Percentiles rank a stretch among this genome's conserved stretches.
These are phyloP conservation scores for Stropharia rugosoannulata DNA, from an alignment of 768 basidiomycete species.

Conservation along the genomic window DNA sequence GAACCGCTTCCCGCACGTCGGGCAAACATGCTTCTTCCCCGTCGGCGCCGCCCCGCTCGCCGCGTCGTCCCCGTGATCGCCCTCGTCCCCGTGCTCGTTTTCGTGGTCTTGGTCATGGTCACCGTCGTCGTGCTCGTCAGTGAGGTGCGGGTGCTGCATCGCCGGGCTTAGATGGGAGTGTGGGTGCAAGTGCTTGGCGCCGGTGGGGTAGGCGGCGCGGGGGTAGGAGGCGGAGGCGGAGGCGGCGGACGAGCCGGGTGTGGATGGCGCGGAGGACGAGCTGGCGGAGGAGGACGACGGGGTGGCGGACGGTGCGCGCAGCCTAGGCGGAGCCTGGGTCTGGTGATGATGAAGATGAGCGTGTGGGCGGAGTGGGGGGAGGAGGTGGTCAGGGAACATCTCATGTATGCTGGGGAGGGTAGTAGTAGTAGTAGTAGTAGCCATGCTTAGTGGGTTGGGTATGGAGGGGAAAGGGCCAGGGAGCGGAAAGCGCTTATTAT, in stretches of 20 bases:
- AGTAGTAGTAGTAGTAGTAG: background rate
- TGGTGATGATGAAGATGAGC: background rate
- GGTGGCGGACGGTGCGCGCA: background rate
- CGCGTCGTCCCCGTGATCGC: background rate
- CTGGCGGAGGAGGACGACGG: background rate
- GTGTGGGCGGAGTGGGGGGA: background rate
- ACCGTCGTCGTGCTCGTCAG: background rate
- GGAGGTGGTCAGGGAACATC: constrained; percentile 9
- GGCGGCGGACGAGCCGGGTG: background rate
- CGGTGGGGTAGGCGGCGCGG: background rate
- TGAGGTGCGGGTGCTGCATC: background rate
- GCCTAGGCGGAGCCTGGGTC: background rate
- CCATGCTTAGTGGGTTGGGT: too few relatives aligned
- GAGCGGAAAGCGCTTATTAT: too few relatives aligned
- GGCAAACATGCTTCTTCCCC: constrained; percentile 49
- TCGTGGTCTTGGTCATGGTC: background rate
- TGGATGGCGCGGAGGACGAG: background rate
- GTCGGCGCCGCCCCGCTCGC: background rate
- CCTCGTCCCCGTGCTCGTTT: background rate
- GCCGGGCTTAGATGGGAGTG: too few relatives aligned
- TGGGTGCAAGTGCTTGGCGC: background rate
- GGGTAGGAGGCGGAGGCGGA: background rate
- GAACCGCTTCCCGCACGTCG: constrained; percentile 61
- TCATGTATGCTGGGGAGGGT: constrained; percentile 8
- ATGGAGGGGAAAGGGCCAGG: too few relatives aligned